Conservation (phyloP, 257 asterid genomes). For the Datura wrightii region DNA sequence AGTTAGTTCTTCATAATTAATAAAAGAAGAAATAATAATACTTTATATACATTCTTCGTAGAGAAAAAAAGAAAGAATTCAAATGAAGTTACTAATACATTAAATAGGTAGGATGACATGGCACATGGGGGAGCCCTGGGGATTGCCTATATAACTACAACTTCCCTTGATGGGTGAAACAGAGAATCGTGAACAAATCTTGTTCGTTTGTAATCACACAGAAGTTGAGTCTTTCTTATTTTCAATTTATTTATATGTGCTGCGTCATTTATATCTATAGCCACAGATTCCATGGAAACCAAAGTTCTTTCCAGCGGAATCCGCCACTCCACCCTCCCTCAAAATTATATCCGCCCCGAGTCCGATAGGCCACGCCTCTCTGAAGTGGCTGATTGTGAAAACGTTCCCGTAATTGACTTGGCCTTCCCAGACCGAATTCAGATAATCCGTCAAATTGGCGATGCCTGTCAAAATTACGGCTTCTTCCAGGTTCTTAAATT, state of each 20-base stretch:
- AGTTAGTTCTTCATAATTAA: too few relatives aligned
- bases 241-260: not conserved
- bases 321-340: slow-evolving; percentile 56
- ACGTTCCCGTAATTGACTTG: slow-evolving; percentile 75
- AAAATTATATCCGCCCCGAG: slow-evolving; percentile 73
- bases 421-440: slow-evolving; percentile 44
- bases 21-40: too few relatives aligned
- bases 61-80: too few relatives aligned
- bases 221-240: not conserved
- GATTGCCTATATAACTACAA: too few relatives aligned
- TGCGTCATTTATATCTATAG: not conserved
- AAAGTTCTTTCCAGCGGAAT: slow-evolving; percentile 67
- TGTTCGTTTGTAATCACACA: not conserved
- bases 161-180: too few relatives aligned
- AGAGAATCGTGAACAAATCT: not conserved
- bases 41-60: too few relatives aligned
- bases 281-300: slow-evolving; percentile 49
- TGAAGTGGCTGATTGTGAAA: slow-evolving; percentile 51
- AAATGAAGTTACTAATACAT: too few relatives aligned
- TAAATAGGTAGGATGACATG: too few relatives aligned
- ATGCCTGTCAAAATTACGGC: slow-evolving; percentile 67
- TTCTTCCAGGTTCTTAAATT: slow-evolving; percentile 69
- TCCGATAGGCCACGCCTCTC: slow-evolving; percentile 67
- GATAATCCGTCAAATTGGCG: slow-evolving; percentile 55
- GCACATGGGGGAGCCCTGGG: too few relatives aligned